These are phyloP conservation scores for Suillus lakei DNA, from an alignment of 768 basidiomycete species.

Conservation along the genomic window DNA sequence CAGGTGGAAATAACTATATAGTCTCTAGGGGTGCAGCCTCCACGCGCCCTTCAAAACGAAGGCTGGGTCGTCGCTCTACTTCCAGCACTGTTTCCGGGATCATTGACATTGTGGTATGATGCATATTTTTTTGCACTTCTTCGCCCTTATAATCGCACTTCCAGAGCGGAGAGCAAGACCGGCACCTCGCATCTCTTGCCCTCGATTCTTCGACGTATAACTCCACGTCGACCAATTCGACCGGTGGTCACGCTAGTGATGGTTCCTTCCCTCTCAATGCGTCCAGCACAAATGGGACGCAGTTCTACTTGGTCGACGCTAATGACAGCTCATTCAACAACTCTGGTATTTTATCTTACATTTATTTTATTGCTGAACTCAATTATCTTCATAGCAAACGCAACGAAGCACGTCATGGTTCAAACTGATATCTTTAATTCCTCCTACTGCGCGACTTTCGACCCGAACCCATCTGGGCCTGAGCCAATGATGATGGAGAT, in stretches of 20 bases:
- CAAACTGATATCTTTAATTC: slow-evolving; percentile 49
- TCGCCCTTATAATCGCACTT: neutral
- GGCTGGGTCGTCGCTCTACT: slow-evolving; percentile 15
- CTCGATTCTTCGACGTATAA: slow-evolving; percentile 21
- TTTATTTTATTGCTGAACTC: slow-evolving; percentile 7
- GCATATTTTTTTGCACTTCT: neutral
- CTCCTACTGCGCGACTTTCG: slow-evolving; percentile 63
- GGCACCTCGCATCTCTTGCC: slow-evolving; percentile 27
- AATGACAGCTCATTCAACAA: slow-evolving; percentile 11
- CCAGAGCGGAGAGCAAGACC: slow-evolving; percentile 4
- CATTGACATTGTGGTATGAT: slow-evolving; percentile 54
- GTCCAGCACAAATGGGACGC: slow-evolving; percentile 50
- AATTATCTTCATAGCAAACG: slow-evolving; percentile 13
- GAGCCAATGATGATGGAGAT: slow-evolving; percentile 54
- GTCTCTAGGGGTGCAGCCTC: slow-evolving; percentile 21
- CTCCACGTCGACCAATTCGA: slow-evolving; percentile 26
- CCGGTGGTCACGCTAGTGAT: slow-evolving; percentile 29
- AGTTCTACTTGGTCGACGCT: slow-evolving; percentile 44
- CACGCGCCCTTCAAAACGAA: neutral
- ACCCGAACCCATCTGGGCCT: slow-evolving; percentile 52
- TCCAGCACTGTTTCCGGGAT: slow-evolving; percentile 41
- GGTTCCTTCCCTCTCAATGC: slow-evolving; percentile 50
- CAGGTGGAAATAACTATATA: slow-evolving; percentile 31
- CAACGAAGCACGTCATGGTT: slow-evolving; percentile 44
- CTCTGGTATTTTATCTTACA: slow-evolving; percentile 18